Evolutionary conservation across 495 filamentous ascomycete species (phyloP), one percentile per base, ranked within the genome.

Genomic region (Lasiosphaeris hirsuta): DNA sequence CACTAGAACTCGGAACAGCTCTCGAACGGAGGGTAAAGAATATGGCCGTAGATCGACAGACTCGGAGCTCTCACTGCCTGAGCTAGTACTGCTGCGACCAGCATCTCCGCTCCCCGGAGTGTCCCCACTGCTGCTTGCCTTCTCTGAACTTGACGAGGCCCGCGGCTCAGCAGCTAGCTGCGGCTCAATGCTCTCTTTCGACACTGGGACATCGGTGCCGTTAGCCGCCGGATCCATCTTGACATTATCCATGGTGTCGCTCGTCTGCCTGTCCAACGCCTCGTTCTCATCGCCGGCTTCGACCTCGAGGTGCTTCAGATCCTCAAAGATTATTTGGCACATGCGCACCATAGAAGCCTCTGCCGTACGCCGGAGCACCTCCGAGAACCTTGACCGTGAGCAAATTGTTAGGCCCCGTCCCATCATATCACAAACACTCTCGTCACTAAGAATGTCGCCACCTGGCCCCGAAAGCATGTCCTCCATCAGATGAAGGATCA

Each of bases 361-460:
- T 1, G 95, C 95, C 18, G 91, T 93, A 58, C 92, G 81, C 52
- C 92, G 82, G 14, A 99, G 78, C 9, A 97, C 84, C 64, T 97
- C 94, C 14, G 94, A 96, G 49, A 99, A 81, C 48, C 92, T 84
- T 54, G 86, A 84, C 72, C 97, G 91, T 55, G 92, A 97, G 74
- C 94, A 99, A 83, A 99, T 97, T 69, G 92, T 96, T 59, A 99
- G 71, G 4, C 92, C 95, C 4, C 90, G 92, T 71, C 96, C 94
- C 94, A 99, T 97, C 94, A 99, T 97, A 67, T 96, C 90, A 66
- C 94, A 99, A 10, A 99, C 90, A 67, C 92, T 97, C 74, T 96
- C 92, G 63, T 99, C 94, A 35, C 93, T 92, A 3, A 96, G 81
- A 2, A 97, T 78, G 55, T 92, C 88, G 11, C 95, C 94, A 33